These are phyloP conservation scores for Pulveroboletus sp. DNA, from an alignment of 1,284 basidiomycete genomes.

Conservation along the genomic window DNA sequence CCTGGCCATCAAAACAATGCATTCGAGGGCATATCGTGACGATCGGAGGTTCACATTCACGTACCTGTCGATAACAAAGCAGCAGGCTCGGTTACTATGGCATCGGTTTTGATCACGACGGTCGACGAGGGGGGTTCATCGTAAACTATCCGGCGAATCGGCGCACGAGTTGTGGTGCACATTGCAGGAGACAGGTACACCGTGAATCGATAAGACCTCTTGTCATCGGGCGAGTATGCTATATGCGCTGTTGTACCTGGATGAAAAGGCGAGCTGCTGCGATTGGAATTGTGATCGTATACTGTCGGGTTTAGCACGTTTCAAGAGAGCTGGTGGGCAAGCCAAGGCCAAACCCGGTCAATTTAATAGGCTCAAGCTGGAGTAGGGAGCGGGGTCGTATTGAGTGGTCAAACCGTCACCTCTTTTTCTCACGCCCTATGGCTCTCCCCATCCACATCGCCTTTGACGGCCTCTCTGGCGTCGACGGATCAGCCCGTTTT, in stretches of 20 bases:
- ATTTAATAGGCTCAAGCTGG: neutral
- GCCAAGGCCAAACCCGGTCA: neutral
- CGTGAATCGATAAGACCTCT: neutral
- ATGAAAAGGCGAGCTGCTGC: neutral
- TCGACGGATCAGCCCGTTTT: conserved; percentile 34
- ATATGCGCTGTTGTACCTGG: neutral
- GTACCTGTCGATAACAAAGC: neutral
- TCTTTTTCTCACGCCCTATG: neutral
- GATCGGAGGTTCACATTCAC: too few species aligned
- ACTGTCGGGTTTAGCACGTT: neutral
- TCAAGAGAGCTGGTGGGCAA: neutral
- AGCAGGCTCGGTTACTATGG: neutral
- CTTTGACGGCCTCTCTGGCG: conserved; percentile 29
- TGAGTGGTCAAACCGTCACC: too few species aligned
- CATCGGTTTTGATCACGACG: neutral
- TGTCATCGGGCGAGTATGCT: neutral
- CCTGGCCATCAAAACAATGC: neutral
- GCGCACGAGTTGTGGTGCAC: neutral
- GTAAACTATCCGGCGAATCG: neutral
- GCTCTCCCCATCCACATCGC: conserved; percentile 18
- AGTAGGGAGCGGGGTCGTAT: too few species aligned
- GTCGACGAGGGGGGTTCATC: neutral
- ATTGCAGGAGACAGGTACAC: neutral
- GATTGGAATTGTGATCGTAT: neutral
- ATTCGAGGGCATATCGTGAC: too few species aligned